Evolutionary conservation across 2,329 filamentous ascomycete species (phyloP), one percentile per base, ranked within the genome.

Genomic region (Colletotrichum destructivum): DNA sequence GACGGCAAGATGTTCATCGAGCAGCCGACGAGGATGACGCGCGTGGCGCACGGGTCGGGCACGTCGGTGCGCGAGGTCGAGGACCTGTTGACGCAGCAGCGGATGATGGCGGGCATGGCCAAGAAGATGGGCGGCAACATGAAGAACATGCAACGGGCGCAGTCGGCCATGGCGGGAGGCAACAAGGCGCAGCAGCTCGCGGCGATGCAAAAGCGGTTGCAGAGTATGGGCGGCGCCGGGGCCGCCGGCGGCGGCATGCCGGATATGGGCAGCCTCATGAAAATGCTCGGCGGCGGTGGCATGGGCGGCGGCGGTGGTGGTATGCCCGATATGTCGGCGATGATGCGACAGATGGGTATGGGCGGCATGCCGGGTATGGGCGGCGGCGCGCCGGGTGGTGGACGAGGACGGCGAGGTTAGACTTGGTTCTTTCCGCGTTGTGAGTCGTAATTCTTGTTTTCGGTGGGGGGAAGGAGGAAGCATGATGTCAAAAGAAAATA

Each of bases 101-200:
- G 94, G 77, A 98, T 98, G 93, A 99, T 99, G 96, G 94, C 94
- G 0, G 94, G 94, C 70, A 98, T 99, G 95, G 96, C 96, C 60
- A 99, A 98, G 91, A 97, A 97, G 86, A 97, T 99, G 91, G 96
- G 96, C 69, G 95, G 95, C 49, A 95, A 94, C 81, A 97, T 98
- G 93, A 96, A 96, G 85, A 97, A 98, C 80, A 97, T 98, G 92
- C 94, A 98, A 81, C 91, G 92, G 62, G 95, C 95, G 0, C 95
- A 98, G 82, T 93, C 93, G 66, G 94, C 94, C 74, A 94, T 98
- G 91, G 94, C 92, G 38, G 95, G 95, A 55, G 93, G 92, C 40
- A 98, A 98, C 84, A 96, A 96, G 82, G 90, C 94, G 42, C 94
- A 98, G 81, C 96, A 98, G 82, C 89, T 98, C 84, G 95, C 95